Evolutionary conservation across 2,329 filamentous ascomycete species (phyloP), one percentile per base, ranked within the genome.

Genomic region (Penicillium sp.): DNA sequence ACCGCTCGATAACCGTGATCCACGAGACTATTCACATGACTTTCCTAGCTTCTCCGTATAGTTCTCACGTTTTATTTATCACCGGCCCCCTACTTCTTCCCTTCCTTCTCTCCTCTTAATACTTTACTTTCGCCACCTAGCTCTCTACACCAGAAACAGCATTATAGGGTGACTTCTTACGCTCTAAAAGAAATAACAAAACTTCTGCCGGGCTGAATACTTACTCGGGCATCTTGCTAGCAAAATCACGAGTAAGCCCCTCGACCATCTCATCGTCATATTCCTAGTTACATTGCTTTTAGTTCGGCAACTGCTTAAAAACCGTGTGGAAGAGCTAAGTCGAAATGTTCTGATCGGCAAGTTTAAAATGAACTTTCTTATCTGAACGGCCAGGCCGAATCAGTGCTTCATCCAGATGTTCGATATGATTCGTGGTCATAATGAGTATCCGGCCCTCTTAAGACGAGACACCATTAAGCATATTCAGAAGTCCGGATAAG

Each of bases 371-470:
- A 1, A 93, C 85, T 68, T 90, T 86, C 44, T 89, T 66, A 65
- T 93, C 91, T 4, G 93, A 88, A 1, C 90, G 83, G 1, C 91
- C 90, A 0, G 91, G 90, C 0, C 91, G 83, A 54, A 93, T 88
- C 6, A 92, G 79, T 0, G 88, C 89, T 2, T 81, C 76, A 69
- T 91, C 88, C 0, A 91, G 83, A 56, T 85, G 83, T 53, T 91
- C 86, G 0, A 84, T 83, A 54, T 85, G 82, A 69, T 91, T 92
- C 33, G 88, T 89, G 0, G 89, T 92, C 88, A 92, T 91, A 72
- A 91, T 85, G n/a, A 92, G 82, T 28, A 91, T 87, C n/a, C 88
- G 83, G 1, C 89, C 89, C 77, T 91, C 89, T 61, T 86, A 85
- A 0, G 86, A 87, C 0, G 88, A 88, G 0, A 91, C 88, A 3